Base-by-base conservation (phyloP, 164 flowering plant species). In the Liriodendron chinense region DNA sequence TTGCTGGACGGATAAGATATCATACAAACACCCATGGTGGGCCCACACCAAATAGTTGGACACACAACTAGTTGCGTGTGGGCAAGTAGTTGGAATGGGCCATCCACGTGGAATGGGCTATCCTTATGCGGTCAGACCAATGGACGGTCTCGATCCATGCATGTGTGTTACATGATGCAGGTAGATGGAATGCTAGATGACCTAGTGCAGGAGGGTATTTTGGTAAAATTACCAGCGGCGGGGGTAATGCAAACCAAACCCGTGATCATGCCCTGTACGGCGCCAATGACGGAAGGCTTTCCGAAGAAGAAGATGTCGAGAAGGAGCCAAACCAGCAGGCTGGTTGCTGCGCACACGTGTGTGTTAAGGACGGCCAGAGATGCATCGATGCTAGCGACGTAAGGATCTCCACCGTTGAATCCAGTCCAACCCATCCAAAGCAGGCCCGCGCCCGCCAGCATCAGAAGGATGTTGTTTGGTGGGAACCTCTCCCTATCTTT, bases 391-490 rank as follows among this genome's bases (percentile, higher is more conserved):
- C 73, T 81, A 18, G 75, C 79, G 1, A 73, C 67, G 48, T 78
- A 81, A 18, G 81, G 83, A 48, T 78, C 83, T 28, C 81, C 83
- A 21, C 83, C 83, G 66, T 81, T 81, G 77, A 81, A 81, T 34
- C 83, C 83, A 0, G 77, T 67, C 83, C 83, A 81, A 0, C 83
- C 81, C 81, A 81, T 78, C 83, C 83, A 81, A n/a, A 81, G 68
- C 73, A 81, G 57, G 16, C 83, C 83, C 8, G 83, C 83, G 24
- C 83, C 84, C 3, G 72, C 69, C 6, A 81, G 79, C 76, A 80
- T 80, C 2, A 81, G 77, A 14, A 81, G 20, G 50, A 81, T 77
- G 73, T 81, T 81, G 79, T 81, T 81, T 2, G 83, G 83, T 3
- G 83, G 83, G 69, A 80, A 80, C 71, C 79, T 76, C 26, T 80